Evolutionary conservation across 352 stramenopile genomes (phyloP), one percentile per base, ranked within the genome.

Genomic region (Globisporangium cederbergense): DNA sequence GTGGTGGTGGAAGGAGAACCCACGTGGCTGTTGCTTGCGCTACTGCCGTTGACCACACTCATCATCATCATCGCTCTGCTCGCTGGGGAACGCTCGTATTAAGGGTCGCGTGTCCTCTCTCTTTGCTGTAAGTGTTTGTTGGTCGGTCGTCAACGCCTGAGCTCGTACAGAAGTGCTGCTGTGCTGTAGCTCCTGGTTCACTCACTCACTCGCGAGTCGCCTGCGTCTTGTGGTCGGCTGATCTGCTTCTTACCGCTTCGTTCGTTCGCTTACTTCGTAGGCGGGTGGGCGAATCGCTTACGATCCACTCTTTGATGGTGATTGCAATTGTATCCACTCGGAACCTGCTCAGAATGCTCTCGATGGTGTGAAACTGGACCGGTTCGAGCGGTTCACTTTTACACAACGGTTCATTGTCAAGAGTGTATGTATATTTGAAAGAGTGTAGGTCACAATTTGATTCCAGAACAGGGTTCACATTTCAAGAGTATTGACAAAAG

Each of bases 11-110:
- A 58, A 22, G 40, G 28, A 7, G 63, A 61, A 38, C 57, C 65
- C 63, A 73, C 67, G 63, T 73, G 67, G 67, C 65, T 68, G 62
- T 47, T 68, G 67, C 66, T 68, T 20, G 32, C 40, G 66, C 67
- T 65, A 36, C 57, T 68, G 65, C 67, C 67, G 67, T 73, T 60
- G 67, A 73, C 67, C 63, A 70, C 67, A 67, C 67, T 73, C 67
- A 66, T 69, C 61, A 40, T 45, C 56, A 38, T 28, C 43, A n/a
- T 20, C n/a, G 4, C 49, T 32, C 7, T 30, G 40, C 42, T 62
- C 28, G 34, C 4, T 52, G 20, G 34, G 0, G 18, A 25, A 28
- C 14, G 43, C 43, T 49, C 43, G 43, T 49, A 22, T 20, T 2
- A 20, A 46, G 13, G 40, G 40, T 8, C 32, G 43, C 22, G 43